A percentile compares a stretch with the other conserved stretches of the same genome.
Evolutionary conservation across 352 stramenopile genomes (phyloP).

Genomic region (Phytopythium oedochilum): DNA sequence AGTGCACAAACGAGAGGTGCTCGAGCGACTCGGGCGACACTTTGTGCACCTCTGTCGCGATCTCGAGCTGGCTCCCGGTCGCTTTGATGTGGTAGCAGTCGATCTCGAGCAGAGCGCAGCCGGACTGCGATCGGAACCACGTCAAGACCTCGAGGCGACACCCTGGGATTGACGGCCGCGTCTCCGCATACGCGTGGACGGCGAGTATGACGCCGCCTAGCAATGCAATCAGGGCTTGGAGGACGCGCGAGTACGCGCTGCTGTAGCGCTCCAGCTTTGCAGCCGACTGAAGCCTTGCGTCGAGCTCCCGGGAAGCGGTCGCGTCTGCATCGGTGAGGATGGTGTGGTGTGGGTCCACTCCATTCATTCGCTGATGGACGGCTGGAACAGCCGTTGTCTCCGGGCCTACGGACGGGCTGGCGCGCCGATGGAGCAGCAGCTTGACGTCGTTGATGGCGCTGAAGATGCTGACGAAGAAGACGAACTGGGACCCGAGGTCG

Average conservation of each 20-base stretch:
- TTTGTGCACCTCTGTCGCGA: slow-evolving; percentile 9
- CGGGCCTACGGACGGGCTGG: background rate
- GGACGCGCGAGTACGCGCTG: background rate
- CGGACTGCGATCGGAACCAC: background rate
- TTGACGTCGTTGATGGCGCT: slow-evolving; percentile 6
- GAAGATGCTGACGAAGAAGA: slow-evolving; percentile 6
- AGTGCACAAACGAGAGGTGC: slow-evolving; percentile 29
- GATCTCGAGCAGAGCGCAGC: slow-evolving; percentile 17
- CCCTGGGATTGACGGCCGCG: background rate
- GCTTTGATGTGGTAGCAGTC: slow-evolving; percentile 19
- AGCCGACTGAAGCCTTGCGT: background rate
- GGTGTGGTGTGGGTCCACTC: background rate
- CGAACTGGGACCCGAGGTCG: slow-evolving; percentile 1
- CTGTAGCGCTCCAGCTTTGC: background rate
- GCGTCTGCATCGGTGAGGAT: background rate
- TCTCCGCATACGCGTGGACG: background rate
- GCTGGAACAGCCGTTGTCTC: no score
- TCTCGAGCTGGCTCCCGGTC: slow-evolving; percentile 11
- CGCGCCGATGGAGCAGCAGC: background rate
- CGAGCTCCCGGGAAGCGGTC: background rate
- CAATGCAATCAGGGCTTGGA: background rate
- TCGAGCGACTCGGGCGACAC: slow-evolving; percentile 19
- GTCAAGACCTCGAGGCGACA: slow-evolving; percentile 1
- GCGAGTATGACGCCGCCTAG: background rate
- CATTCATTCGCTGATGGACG: background rate